Evolutionary conservation across 164 flowering plant genomes (phyloP).

Genomic region (Sextonia rubra): DNA sequence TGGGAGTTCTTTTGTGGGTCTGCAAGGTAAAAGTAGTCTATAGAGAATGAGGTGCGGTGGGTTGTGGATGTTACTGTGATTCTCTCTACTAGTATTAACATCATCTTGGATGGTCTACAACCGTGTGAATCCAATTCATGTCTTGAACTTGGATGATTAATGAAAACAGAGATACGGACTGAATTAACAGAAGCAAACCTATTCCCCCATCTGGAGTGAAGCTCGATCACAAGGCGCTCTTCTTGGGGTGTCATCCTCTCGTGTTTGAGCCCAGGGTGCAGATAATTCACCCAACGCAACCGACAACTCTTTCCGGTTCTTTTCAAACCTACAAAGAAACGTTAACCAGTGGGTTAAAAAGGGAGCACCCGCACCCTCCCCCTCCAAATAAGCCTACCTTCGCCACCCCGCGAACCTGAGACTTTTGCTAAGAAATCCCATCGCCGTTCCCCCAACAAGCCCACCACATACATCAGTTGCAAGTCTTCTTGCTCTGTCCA

Average conservation of each 20-base stretch:
- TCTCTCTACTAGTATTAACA: too few relatives aligned
- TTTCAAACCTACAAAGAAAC: slow-evolving; percentile 83
- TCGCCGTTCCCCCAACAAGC: slow-evolving; percentile 83
- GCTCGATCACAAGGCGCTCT: slow-evolving; percentile 81
- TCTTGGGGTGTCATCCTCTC: slow-evolving; percentile 94
- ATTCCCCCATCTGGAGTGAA: slow-evolving; percentile 92
- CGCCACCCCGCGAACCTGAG: slow-evolving; percentile 99
- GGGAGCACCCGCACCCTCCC: slow-evolving; percentile 30
- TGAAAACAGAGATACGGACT: neutral
- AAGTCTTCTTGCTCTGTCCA: slow-evolving; percentile 97
- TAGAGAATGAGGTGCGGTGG: too few relatives aligned
- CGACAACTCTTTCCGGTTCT: slow-evolving; percentile 99
- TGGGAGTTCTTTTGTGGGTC: too few relatives aligned
- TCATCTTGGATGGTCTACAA: too few relatives aligned
- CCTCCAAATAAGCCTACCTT: slow-evolving; percentile 52
- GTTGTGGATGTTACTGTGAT: too few relatives aligned
- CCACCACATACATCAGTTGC: slow-evolving; percentile 65
- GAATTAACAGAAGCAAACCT: slow-evolving; percentile 42
- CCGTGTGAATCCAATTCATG: too few relatives aligned
- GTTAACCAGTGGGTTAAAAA: slow-evolving; percentile 39
- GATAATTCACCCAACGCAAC: slow-evolving; percentile 94
- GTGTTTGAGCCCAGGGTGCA: slow-evolving; percentile 86
- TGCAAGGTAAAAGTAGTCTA: too few relatives aligned
- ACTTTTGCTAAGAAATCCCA: slow-evolving; percentile 98
- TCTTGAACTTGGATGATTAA: too few relatives aligned